Evolutionary conservation across 495 filamentous ascomycete species (phyloP).

Genomic region (Aspergillus funiculosus): DNA sequence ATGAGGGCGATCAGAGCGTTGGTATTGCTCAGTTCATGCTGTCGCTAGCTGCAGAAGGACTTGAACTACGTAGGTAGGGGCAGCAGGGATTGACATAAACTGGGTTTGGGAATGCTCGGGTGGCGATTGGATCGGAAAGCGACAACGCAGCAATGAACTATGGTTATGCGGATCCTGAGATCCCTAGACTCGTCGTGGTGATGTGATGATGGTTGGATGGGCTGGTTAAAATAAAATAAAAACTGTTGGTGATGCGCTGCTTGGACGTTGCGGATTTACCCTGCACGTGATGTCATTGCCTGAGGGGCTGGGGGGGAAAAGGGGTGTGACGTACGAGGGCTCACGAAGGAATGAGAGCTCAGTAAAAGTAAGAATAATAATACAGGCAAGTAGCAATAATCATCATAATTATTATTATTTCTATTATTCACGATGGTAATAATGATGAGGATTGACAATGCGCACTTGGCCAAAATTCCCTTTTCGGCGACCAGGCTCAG

Average conservation of each 20-base stretch:
- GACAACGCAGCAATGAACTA: conserved; percentile 26
- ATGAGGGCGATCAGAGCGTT: conserved; percentile 19
- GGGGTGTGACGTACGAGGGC: too few relatives aligned
- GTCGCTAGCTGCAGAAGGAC: conserved; percentile 14
- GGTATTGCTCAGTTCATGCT: conserved; percentile 19
- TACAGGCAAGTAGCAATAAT: not conserved
- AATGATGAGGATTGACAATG: not conserved
- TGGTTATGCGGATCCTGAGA: conserved; percentile 22
- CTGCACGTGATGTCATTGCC: conserved; percentile 20
- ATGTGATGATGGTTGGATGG: conserved; percentile 4
- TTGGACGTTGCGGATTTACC: conserved; percentile 12
- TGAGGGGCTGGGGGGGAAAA: too few relatives aligned
- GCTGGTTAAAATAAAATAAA: not conserved
- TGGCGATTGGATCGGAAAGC: conserved; percentile 21
- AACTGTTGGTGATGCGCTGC: conserved; percentile 2
- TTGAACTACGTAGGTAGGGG: conserved; percentile 13
- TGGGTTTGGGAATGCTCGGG: conserved; percentile 7
- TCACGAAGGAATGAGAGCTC: too few relatives aligned
- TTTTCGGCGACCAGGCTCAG: not conserved
- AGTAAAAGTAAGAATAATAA: not conserved
- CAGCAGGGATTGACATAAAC: conserved; percentile 15
- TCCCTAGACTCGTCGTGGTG: conserved; percentile 15
- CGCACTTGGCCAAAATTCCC: not conserved
- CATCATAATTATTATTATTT: not conserved
- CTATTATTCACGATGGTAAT: not conserved